Evolutionary conservation across 306 rosid genomes (phyloP).

Genomic region (Begonia fuchsioides): DNA sequence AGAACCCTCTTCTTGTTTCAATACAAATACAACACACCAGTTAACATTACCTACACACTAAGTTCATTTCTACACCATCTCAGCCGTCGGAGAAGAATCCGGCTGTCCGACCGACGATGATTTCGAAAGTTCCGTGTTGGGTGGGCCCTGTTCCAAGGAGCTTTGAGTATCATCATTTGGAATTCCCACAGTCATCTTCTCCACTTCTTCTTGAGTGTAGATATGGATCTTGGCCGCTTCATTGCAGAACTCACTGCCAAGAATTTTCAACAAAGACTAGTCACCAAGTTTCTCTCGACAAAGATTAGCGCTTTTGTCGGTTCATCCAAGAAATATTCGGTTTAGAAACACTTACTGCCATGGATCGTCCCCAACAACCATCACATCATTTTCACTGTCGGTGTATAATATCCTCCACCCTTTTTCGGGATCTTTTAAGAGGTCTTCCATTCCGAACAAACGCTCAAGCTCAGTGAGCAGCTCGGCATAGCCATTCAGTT

Average conservation of each 20-base stretch:
- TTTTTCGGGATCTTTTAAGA: slow-evolving; percentile 55
- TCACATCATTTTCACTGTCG: slow-evolving; percentile 87
- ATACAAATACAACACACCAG: no score
- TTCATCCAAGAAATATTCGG: no score
- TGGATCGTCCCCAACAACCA: slow-evolving; percentile 95
- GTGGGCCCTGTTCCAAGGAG: slow-evolving; percentile 74
- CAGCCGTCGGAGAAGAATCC: slow-evolving; percentile 66
- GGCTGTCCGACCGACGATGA: slow-evolving; percentile 92
- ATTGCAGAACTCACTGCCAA: slow-evolving; percentile 72
- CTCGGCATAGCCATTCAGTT: slow-evolving; percentile 62
- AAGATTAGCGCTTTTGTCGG: no score
- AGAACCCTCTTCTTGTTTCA: no score
- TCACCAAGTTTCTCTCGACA: no score
- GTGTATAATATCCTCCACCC: slow-evolving; percentile 91
- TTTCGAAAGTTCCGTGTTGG: slow-evolving; percentile 54
- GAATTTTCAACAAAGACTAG: background rate
- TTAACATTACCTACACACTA: no score
- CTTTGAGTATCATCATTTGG: slow-evolving; percentile 70
- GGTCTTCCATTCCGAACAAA: slow-evolving; percentile 91
- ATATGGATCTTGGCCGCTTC: slow-evolving; percentile 78
- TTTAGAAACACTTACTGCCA: slow-evolving; percentile 57
- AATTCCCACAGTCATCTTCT: slow-evolving; percentile 79
- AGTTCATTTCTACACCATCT: slow-evolving; percentile 26
- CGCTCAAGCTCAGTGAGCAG: slow-evolving; percentile 73
- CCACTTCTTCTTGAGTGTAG: slow-evolving; percentile 80